Evolutionary conservation across 805 yeast genomes (phyloP), one percentile per base, ranked within the genome.

Genomic region (Metschnikowia bowlesiae): DNA sequence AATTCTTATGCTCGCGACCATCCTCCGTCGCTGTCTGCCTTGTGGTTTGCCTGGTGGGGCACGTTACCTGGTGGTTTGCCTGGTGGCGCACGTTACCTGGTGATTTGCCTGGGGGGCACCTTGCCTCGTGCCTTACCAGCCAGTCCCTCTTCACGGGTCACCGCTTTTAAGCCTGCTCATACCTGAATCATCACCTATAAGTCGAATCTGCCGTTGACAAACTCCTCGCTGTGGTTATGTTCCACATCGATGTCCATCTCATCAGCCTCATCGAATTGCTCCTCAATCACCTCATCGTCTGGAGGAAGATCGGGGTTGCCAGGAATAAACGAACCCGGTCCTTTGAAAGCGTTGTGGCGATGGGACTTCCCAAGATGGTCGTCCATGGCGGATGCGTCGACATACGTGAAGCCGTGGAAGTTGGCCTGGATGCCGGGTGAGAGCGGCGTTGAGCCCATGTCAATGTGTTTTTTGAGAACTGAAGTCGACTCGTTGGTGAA

Each of bases 351-450:
- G 61, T 64, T 69, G 52, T 55, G 55, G 48, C 76, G 63, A 51
- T 68, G 70, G 4, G 71, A 68, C 50, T 67, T 68, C 45, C 73
- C 71, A 55, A 86, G 85, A 68, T 87, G 87, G 58, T 91, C 97
- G 62, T 91, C 96, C 77, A 92, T 83, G 31, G 96, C 81, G 28
- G 95, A 85, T 55, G 88, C 97, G 66, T 91, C 97, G 44, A 92
- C 97, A 68, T 87, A 94, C 0, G 99, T 94, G 68, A 94, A 94
- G 0, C 99, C 99, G 61, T 89, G 89, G 72, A 94, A 94, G 65
- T 91, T 91, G 47, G 94, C 97, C 71, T 94, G 99, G 62, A 92
- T 83, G 0, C 95, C 96, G 3, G 97, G 97, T 8, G 95, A 85
- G 55, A 94, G 73, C 32, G 98, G 98, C 4, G 97, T 87, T 28